These are phyloP conservation scores for Vigna angularis DNA, from an alignment of 306 rosid species.

Conservation along the genomic window DNA sequence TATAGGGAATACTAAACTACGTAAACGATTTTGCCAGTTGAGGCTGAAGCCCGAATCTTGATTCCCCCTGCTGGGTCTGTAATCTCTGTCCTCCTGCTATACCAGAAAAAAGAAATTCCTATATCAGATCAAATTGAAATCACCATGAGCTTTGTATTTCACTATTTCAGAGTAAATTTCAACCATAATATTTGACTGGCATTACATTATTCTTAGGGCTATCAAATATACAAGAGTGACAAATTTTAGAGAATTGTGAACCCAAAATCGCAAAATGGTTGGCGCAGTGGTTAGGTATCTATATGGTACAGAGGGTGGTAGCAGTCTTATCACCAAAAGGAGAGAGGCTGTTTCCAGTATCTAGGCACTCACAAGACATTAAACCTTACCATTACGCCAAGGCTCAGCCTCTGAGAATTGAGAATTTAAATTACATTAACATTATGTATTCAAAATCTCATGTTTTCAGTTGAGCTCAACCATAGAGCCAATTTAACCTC, in stretches of 20 bases:
- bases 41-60: constrained; percentile 13
- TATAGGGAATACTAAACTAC: background rate
- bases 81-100: constrained; percentile 3
- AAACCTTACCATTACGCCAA: background rate
- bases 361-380: background rate
- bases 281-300: background rate
- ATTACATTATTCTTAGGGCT: background rate
- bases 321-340: background rate
- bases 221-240: background rate
- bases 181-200: background rate
- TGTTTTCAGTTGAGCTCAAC: too few species aligned
- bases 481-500: too few species aligned
- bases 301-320: background rate
- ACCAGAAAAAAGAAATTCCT: background rate
- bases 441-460: too few species aligned
- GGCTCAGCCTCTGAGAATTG: background rate
- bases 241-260: constrained; percentile 4
- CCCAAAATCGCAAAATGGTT: background rate
- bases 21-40: background rate
- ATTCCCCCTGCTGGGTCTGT: background rate
- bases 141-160: background rate
- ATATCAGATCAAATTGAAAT: constrained; percentile 14
- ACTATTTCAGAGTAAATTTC: background rate
- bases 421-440: too few species aligned
- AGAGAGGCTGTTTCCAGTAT: background rate